Percentiles rank a stretch among this genome's conserved stretches.
Evolutionary conservation across 2,329 filamentous ascomycete species (phyloP).

Genomic region (Penicillium verrucosum): DNA sequence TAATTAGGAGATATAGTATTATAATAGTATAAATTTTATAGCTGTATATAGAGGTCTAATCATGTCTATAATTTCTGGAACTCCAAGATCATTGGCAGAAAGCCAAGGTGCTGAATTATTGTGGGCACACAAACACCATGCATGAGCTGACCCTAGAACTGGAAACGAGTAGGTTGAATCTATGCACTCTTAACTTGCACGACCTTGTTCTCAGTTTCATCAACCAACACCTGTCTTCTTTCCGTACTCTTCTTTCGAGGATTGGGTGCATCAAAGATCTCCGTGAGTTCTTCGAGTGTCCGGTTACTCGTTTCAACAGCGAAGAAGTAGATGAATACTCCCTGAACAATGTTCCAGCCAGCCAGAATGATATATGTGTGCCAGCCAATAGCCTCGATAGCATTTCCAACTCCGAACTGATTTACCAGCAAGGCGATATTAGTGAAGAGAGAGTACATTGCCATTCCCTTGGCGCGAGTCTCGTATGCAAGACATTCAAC

Average conservation of each 20-base stretch:
- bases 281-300: slow-evolving; percentile 33
- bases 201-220: not conserved
- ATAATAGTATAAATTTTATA: too few species aligned
- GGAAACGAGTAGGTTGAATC: not conserved
- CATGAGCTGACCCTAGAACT: not conserved
- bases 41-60: too few species aligned
- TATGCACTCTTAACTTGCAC: not conserved
- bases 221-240: slow-evolving; percentile 38
- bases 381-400: slow-evolving; percentile 52
- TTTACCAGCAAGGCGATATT: slow-evolving; percentile 48
- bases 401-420: slow-evolving; percentile 48
- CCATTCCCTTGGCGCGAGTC: slow-evolving; percentile 57
- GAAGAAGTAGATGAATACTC: slow-evolving; percentile 30
- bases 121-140: too few species aligned
- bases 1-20: too few species aligned
- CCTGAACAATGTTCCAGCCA: slow-evolving; percentile 31
- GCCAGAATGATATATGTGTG: slow-evolving; percentile 53
- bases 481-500: slow-evolving; percentile 56
- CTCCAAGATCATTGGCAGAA: too few species aligned
- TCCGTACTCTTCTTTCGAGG: slow-evolving; percentile 33
- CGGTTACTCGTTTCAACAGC: slow-evolving; percentile 35
- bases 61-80: too few species aligned
- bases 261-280: slow-evolving; percentile 39
- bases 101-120: too few species aligned
- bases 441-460: slow-evolving; percentile 46